phyloP scores from a whole-genome alignment of 108 stramenopile genomes.

The Fragilaria crotonensis region DNA sequence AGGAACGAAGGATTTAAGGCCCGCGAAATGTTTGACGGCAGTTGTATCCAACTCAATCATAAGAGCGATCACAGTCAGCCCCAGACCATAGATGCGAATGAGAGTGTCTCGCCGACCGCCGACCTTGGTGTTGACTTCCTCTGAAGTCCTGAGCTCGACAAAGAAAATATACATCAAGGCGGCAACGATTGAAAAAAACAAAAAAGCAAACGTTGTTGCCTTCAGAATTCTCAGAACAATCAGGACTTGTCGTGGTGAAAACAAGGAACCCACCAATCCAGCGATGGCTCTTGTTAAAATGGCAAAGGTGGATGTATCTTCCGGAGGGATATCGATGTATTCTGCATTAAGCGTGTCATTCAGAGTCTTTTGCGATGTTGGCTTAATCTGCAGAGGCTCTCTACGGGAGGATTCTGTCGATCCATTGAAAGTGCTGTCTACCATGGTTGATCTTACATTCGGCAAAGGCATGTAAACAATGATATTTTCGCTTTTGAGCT shows the following conservation, averaged over 20 bases:
- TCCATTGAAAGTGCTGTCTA: too few relatives aligned
- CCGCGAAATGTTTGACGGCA: conserved; percentile 33
- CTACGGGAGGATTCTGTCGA: too few relatives aligned
- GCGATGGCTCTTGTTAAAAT: conserved; percentile 22
- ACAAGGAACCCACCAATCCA: conserved; percentile 18
- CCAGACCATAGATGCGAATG: conserved; percentile 59
- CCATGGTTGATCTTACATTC: too few relatives aligned
- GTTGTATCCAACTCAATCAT: conserved; percentile 54
- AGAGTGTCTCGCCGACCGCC: conserved; percentile 56
- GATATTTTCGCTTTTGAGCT: too few relatives aligned
- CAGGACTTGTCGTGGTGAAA: conserved; percentile 59
- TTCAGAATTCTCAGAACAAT: conserved; percentile 59
- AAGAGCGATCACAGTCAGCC: conserved; percentile 36
- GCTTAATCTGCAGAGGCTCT: too few relatives aligned
- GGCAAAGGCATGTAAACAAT: too few relatives aligned
- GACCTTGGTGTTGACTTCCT: conserved; percentile 30
- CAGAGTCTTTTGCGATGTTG: conserved; percentile 19
- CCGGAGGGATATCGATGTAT: conserved; percentile 20
- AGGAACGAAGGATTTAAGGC: conserved; percentile 64
- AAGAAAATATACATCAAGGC: conserved; percentile 63
- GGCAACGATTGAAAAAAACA: conserved; percentile 46
- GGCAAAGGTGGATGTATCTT: conserved; percentile 18
- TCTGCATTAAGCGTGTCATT: conserved; percentile 30
- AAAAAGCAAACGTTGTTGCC: conserved; percentile 54
- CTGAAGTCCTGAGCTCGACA: conserved; percentile 38